Evolutionary conservation across 805 yeast genomes (phyloP).

Genomic region (Saitoella complicata): DNA sequence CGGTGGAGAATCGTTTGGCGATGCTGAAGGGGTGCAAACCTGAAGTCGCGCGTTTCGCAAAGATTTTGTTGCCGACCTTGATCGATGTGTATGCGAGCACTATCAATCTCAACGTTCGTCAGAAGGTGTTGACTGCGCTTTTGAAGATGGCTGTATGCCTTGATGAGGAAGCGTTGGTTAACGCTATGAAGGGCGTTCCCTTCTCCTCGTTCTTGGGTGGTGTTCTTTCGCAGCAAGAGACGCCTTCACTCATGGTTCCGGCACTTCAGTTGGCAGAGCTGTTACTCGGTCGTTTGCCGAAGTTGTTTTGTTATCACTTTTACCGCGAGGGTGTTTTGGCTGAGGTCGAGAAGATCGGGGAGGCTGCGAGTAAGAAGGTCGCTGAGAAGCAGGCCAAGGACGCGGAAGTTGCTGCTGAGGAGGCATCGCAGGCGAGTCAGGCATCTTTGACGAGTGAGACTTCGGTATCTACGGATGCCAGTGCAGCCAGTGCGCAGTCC

Average conservation of each 20-base stretch:
- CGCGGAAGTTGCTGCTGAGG: constrained; percentile 9
- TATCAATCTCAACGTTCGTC: constrained; percentile 48
- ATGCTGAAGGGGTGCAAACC: constrained; percentile 4
- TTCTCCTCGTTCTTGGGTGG: constrained; percentile 18
- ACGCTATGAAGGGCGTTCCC: constrained; percentile 15
- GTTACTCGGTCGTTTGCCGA: constrained; percentile 31
- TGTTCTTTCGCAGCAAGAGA: constrained; percentile 18
- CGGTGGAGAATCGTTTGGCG: constrained; percentile 18
- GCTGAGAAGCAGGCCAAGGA: constrained; percentile 7
- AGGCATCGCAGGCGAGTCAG: constrained; percentile 6
- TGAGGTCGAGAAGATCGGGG: constrained; percentile 27
- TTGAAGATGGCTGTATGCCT: constrained; percentile 34
- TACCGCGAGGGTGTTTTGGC: constrained; percentile 59
- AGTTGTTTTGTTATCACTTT: constrained; percentile 31
- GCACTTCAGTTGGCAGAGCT: constrained; percentile 33
- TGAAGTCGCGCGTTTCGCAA: constrained; percentile 25
- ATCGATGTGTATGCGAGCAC: constrained; percentile 56
- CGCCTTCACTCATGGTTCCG: constrained; percentile 29
- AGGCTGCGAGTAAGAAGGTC: not conserved
- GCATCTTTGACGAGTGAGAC: not conserved
- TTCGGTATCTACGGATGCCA: not conserved
- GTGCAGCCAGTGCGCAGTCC: too few species aligned
- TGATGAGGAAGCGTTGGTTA: constrained; percentile 13
- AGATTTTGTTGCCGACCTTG: constrained; percentile 35
- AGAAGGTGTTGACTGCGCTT: constrained; percentile 37